Evolutionary conservation across 2,329 filamentous ascomycete genomes (phyloP), one percentile per base, ranked within the genome.

Genomic region (Parascedosporium putredinis): DNA sequence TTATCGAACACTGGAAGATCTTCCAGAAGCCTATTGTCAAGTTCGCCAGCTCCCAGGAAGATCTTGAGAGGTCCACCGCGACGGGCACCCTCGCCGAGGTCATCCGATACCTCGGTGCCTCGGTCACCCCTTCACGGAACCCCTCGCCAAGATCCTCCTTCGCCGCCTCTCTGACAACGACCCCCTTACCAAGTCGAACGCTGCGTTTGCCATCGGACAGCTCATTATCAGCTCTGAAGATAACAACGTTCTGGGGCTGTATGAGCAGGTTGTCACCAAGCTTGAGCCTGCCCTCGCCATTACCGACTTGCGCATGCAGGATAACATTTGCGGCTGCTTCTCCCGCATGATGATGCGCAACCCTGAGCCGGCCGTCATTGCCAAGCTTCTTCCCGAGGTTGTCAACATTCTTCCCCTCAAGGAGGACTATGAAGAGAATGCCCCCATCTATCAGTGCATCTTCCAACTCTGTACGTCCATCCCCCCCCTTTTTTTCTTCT

Each of bases 401-500:
- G 78, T 94, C 51, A 78, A 79, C 53, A 77, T 90, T 24, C 78
- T 97, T 33, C 93, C 93, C 8, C 75, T 97, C 54, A 87, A 86
- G 66, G 90, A 95, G 63, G 93, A 97, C 66, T 97, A 80, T 59
- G 89, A 96, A 68, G 93, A 97, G 78, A 97, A 98, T 69, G 87
- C 88, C 60, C 89, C 93, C 7, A 83, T 97, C 53, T 98, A 85
- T 70, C 79, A 85, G 65, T 94, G 90, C 79, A 84, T 98, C 60
- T 84, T 87, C 66, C 83, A 86, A 67, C 78, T 97, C 55, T 96
- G 81, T 85, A 74, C 73, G 81, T 78, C 29, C 22, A 10, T 29
- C 38, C 45, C 31, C 40, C 23, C 46, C 34, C 23, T 16, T 43
- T 50, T 43, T 29, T 25, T 43, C 24, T 12, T 16, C 18, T 44